Evolutionary conservation across 169 alveolate species (phyloP), one percentile per base, ranked within the genome.

Genomic region (Cryptosporidium xiaoi): DNA sequence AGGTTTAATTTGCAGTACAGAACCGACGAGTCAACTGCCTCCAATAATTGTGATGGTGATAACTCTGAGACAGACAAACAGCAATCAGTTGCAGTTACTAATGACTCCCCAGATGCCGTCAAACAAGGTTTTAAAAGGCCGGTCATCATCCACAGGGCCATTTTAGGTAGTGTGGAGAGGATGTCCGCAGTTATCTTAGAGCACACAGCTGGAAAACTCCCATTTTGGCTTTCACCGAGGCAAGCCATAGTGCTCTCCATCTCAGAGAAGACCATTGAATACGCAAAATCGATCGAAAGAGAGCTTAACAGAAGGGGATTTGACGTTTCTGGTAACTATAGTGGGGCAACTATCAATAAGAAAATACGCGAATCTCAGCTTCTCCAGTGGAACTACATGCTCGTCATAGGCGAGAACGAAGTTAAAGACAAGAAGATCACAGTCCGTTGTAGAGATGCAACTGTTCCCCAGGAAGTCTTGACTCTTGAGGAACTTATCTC

Each of bases 141-240:
- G 20, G 99, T 98, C 16, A 98, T 98, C 27, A 95, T 98, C 44
- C 99, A 98, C 90, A 93, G 99, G 93, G 99, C 99, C n/a, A 97
- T 98, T 56, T 92, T 98, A 27, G 99, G 99, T 8, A 95, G 99
- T 20, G 93, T 97, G 33, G 99, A 97, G 87, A 94, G 99, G 84
- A 96, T 96, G 93, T 94, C 97, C 13, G 99, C 99, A 36, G 96
- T 98, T 53, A 92, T 97, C 27, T 92, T 95, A 29, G 99, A 98
- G 87, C 99, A 98, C 90, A 90, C 97, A 16, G 99, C 97, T 31
- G 99, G 99, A 36, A 98, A 97, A 91, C 94, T 98, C 94, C 99
- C 99, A 8, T 98, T 98, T 89, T 98, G 99, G 99, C 92, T 98
- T 20, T 96, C 99, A 27, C 99, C 99, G 15, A 94, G 98, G 60